Percentiles rank a stretch among this genome's conserved stretches.
These are phyloP conservation scores for Cladochytrium replicatum DNA, from an alignment of 192 early-diverging fungal species.

Conservation along the genomic window DNA sequence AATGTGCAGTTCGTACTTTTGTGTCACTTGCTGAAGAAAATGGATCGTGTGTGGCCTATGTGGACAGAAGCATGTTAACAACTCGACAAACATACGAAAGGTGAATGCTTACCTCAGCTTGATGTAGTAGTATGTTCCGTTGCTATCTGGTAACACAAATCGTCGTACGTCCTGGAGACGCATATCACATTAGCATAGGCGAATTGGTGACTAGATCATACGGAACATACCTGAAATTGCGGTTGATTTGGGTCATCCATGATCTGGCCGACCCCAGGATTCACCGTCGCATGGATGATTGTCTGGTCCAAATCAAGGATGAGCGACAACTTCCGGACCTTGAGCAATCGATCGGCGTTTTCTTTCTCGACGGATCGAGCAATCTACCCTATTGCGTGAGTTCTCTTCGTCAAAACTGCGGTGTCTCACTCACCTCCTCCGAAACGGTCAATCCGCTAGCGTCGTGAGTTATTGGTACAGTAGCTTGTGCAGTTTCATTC, in stretches of 20 bases:
- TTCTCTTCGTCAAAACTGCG: conserved; percentile 4
- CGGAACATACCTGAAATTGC: conserved; percentile 38
- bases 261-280: conserved; percentile 67
- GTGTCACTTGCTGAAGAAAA: conserved; percentile 59
- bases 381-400: conserved; percentile 12
- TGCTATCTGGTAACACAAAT: conserved; percentile 63
- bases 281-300: conserved; percentile 84
- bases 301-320: conserved; percentile 98
- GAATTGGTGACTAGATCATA: conserved; percentile 7
- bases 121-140: conserved; percentile 64
- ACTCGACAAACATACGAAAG: neutral
- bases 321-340: conserved; percentile 65
- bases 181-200: neutral
- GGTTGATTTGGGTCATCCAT: conserved; percentile 49
- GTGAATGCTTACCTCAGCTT: conserved; percentile 58
- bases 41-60: conserved; percentile 63
- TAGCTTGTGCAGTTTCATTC: conserved; percentile 51
- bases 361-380: conserved; percentile 41
- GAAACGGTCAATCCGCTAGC: conserved; percentile 58
- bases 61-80: neutral
- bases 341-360: conserved; percentile 51
- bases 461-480: conserved; percentile 73
- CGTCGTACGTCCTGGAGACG: conserved; percentile 52
- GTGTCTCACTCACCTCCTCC: conserved; percentile 22
- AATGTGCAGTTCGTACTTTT: conserved; percentile 90